Evolutionary conservation across 495 filamentous ascomycete genomes (phyloP).

Genomic region (Xylaria flabelliformis): DNA sequence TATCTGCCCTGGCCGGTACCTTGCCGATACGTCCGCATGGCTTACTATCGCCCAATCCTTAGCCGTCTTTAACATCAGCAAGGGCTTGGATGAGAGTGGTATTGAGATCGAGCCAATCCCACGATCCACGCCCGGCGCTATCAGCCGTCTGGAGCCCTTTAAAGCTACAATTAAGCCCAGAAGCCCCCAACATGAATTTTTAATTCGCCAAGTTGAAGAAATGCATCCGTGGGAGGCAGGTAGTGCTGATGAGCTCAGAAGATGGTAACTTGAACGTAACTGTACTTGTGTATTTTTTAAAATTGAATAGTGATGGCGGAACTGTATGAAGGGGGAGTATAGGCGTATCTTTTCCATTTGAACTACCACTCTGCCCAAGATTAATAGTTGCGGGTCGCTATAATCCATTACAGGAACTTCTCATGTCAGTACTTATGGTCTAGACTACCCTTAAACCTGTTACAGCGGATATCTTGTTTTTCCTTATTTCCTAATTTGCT

Average conservation of each 20-base stretch:
- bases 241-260: slow-evolving; percentile 33
- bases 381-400: neutral
- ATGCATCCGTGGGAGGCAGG: slow-evolving; percentile 51
- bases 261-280: neutral
- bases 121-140: slow-evolving; percentile 35
- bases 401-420: neutral
- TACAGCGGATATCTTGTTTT: neutral
- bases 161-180: slow-evolving; percentile 41
- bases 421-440: neutral
- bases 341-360: neutral
- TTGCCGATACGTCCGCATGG: slow-evolving; percentile 52
- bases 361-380: neutral
- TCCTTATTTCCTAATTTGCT: neutral
- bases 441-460: neutral
- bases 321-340: neutral
- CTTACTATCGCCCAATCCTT: slow-evolving; percentile 50
- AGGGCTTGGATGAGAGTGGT: slow-evolving; percentile 40
- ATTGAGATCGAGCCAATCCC: slow-evolving; percentile 35
- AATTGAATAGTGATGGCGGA: neutral
- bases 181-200: slow-evolving; percentile 33
- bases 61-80: slow-evolving; percentile 47
- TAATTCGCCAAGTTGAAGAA: slow-evolving; percentile 40
- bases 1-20: slow-evolving; percentile 55
- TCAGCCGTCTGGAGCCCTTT: slow-evolving; percentile 39
- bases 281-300: neutral